Conservation (phyloP, 306 rosid species). For the Lathyrus sativus region DNA sequence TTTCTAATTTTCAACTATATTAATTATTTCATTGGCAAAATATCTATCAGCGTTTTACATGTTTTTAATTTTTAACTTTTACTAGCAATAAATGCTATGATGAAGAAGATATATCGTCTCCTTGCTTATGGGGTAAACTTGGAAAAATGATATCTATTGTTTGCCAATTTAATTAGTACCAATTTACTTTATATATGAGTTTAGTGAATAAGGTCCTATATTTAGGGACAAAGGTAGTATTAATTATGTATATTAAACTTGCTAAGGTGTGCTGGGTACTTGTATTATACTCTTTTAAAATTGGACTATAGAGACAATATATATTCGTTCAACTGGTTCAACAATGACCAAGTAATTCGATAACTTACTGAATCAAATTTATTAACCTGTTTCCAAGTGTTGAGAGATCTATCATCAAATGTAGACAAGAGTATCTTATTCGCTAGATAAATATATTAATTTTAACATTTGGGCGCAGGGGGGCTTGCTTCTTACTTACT, state of each 20-base stretch:
- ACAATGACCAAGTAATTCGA: background rate
- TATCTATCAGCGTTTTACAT: background rate
- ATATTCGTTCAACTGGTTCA: background rate
- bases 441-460: constrained; percentile 18
- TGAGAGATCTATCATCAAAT: constrained; percentile 9
- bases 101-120: background rate
- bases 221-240: background rate
- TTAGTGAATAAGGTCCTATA: background rate
- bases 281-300: background rate
- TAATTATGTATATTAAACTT: background rate
- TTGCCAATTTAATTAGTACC: background rate
- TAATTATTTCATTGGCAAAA: background rate
- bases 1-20: background rate
- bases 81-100: background rate
- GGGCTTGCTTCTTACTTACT: constrained; percentile 63
- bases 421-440: background rate
- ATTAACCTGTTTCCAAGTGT: background rate
- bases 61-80: background rate
- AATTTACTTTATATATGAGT: background rate
- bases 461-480: constrained; percentile 50
- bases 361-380: background rate
- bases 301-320: constrained; percentile 4
- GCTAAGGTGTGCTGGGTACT: background rate
- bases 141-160: background rate
- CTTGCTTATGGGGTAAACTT: background rate